phyloP scores from a whole-genome alignment of 306 rosid genomes.

The Chamaecrista fasciculata region DNA sequence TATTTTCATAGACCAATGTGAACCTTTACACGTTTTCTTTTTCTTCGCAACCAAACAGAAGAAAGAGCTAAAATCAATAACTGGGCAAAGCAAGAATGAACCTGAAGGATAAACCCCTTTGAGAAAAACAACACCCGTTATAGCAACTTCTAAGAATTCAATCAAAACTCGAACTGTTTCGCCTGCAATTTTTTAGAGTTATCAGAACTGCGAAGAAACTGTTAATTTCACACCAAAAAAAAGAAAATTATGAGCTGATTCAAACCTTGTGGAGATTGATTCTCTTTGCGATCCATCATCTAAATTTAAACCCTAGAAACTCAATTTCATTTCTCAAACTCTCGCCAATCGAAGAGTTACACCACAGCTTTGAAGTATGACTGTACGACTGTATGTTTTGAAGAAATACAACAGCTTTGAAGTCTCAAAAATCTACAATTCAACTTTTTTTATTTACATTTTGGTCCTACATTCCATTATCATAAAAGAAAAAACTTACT shows the following conservation, averaged over 20 bases:
- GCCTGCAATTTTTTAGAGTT: constrained; percentile 37
- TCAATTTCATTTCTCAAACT: background rate
- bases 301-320: background rate
- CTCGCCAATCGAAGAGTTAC: background rate
- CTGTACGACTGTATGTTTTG: no score
- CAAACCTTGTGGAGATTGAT: constrained; percentile 60
- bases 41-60: constrained; percentile 27
- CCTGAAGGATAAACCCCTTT: constrained; percentile 87
- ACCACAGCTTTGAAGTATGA: no score
- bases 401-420: no score
- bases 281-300: constrained; percentile 59
- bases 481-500: no score
- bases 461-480: no score
- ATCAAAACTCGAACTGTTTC: constrained; percentile 61
- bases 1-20: no score
- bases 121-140: constrained; percentile 68
- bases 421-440: no score
- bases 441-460: no score
- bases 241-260: background rate
- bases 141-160: constrained; percentile 82
- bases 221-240: background rate
- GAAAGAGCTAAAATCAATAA: background rate
- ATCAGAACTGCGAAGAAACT: background rate
- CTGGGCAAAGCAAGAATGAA: constrained; percentile 29
- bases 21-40: no score